These are phyloP conservation scores for thale cress (Arabidopsis thaliana) DNA, from an alignment of 345 rosid genomes.

Conservation along the genomic window DNA sequence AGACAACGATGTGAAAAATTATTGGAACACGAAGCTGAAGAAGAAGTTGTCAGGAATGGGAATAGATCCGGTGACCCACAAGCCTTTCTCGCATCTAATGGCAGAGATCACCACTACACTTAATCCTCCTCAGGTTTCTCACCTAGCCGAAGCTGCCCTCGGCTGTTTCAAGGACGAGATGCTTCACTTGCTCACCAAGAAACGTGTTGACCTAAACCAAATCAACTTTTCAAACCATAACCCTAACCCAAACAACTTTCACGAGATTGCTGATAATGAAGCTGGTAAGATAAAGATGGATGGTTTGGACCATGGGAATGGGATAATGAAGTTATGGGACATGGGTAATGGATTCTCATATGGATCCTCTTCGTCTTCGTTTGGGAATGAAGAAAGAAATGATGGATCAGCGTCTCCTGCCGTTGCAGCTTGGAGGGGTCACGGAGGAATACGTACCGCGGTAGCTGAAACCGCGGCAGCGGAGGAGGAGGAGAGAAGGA, in stretches of 20 bases:
- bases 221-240: constrained; percentile 45
- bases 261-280: constrained; percentile 52
- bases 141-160: constrained; percentile 94
- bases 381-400: constrained; percentile 47
- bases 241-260: constrained; percentile 48
- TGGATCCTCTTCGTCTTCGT: constrained; percentile 45
- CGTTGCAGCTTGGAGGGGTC: constrained; percentile 44
- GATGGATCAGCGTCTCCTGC: constrained; percentile 44
- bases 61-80: constrained; percentile 94
- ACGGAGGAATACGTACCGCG: constrained; percentile 39
- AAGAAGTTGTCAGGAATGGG: constrained; percentile 96
- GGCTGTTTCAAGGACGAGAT: constrained; percentile 99
- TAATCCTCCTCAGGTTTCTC: constrained; percentile 91
- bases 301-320: constrained; percentile 36
- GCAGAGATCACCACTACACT: constrained; percentile 94
- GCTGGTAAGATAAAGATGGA: constrained; percentile 67
- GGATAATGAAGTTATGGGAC: constrained; percentile 48
- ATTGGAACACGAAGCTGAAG: constrained; percentile 95
- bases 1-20: constrained; percentile 89
- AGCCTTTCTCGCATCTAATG: constrained; percentile 99
- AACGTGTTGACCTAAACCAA: constrained; percentile 77
- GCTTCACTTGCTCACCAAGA: constrained; percentile 97
- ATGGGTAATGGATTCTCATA: constrained; percentile 46
- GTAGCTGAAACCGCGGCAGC: constrained; percentile 43
- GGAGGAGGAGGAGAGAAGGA: constrained; percentile 44